Evolutionary conservation across 2,329 filamentous ascomycete species (phyloP).

Genomic region (Cordyceps javanica): DNA sequence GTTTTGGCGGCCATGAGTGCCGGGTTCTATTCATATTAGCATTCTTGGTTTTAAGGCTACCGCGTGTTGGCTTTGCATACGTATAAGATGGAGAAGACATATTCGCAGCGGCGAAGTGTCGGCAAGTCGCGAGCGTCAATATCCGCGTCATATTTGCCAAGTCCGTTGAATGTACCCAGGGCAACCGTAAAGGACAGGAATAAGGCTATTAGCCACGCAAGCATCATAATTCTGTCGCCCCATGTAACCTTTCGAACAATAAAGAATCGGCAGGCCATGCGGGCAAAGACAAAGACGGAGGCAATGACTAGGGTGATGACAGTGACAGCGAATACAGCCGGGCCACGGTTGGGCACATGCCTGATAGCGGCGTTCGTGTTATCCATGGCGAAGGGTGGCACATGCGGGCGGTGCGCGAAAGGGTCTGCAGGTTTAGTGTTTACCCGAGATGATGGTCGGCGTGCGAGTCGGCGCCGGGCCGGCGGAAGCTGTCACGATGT

Average conservation of each 20-base stretch:
- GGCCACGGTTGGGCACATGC: slow-evolving; percentile 44
- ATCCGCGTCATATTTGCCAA: slow-evolving; percentile 61
- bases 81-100: slow-evolving; percentile 59
- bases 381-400: background rate
- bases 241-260: slow-evolving; percentile 66
- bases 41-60: background rate
- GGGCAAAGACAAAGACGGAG: slow-evolving; percentile 67
- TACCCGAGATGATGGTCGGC: too few relatives aligned
- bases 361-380: slow-evolving; percentile 14
- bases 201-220: slow-evolving; percentile 70
- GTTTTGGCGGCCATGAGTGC: slow-evolving; percentile 87
- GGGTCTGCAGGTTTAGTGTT: background rate
- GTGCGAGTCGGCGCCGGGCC: background rate
- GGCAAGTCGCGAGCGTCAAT: slow-evolving; percentile 45
- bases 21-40: slow-evolving; percentile 58
- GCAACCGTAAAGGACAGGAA: slow-evolving; percentile 62
- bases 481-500: background rate
- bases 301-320: slow-evolving; percentile 61
- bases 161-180: slow-evolving; percentile 55
- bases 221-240: slow-evolving; percentile 76
- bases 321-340: slow-evolving; percentile 64
- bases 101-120: slow-evolving; percentile 53
- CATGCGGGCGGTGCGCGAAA: background rate
- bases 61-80: slow-evolving; percentile 30
- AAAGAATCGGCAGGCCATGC: slow-evolving; percentile 64